Conservation (phyloP, 2,329 filamentous ascomycete species). For the Plenodomus tracheiphilus region DNA sequence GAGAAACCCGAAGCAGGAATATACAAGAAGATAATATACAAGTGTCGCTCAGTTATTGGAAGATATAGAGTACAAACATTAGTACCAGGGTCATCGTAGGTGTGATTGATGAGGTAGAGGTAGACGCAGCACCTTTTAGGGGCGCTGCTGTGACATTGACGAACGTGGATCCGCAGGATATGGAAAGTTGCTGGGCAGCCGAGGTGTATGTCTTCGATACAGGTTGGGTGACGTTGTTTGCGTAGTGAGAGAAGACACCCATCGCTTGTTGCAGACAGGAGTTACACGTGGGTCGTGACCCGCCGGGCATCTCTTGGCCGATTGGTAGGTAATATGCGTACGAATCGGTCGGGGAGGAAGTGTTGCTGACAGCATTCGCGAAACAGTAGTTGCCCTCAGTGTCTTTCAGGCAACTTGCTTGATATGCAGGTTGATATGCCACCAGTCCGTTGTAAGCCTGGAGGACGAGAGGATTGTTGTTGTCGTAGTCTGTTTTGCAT, state of each 20-base stretch:
- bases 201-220: slow-evolving; percentile 69
- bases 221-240: slow-evolving; percentile 66
- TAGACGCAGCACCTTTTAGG: slow-evolving; percentile 34
- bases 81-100: slow-evolving; percentile 37
- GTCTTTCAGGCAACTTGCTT: slow-evolving; percentile 77
- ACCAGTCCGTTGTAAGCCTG: slow-evolving; percentile 76
- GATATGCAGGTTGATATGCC: slow-evolving; percentile 77
- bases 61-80: slow-evolving; percentile 41
- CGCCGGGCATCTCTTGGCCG: slow-evolving; percentile 69
- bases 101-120: slow-evolving; percentile 26
- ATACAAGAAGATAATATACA: slow-evolving; percentile 23
- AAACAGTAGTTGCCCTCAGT: slow-evolving; percentile 72
- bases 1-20: slow-evolving; percentile 20
- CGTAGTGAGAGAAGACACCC: slow-evolving; percentile 73
- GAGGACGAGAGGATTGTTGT: slow-evolving; percentile 69
- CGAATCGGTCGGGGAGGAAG: slow-evolving; percentile 67
- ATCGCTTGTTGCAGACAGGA: slow-evolving; percentile 79
- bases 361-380: slow-evolving; percentile 80
- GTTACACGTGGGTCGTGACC: slow-evolving; percentile 72
- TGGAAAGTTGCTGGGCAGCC: slow-evolving; percentile 75
- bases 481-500: slow-evolving; percentile 72
- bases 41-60: slow-evolving; percentile 27
- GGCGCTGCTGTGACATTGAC: slow-evolving; percentile 55
- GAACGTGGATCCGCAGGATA: slow-evolving; percentile 61
- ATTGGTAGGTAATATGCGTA: slow-evolving; percentile 87